Percentiles rank a stretch among this genome's conserved stretches.
Conservation (phyloP, 306 rosid species). For the Trichosanthes truncata region DNA sequence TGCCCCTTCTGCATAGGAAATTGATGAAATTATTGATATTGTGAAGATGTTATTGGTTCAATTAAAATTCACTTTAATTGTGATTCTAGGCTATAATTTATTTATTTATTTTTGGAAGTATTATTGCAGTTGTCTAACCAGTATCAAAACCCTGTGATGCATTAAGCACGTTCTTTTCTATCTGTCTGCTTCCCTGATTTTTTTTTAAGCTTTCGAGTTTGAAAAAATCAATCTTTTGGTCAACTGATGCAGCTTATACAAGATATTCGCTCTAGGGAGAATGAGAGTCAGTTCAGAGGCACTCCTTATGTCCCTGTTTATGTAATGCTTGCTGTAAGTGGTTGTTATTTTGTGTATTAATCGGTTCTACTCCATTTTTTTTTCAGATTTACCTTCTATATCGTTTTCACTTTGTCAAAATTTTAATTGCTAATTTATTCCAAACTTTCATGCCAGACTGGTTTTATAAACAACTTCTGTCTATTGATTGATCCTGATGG, state of each 20-base stretch:
- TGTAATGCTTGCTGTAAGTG: slow-evolving; percentile 63
- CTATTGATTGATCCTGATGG: slow-evolving; percentile 86
- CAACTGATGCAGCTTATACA: slow-evolving; percentile 63
- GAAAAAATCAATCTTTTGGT: slow-evolving; percentile 19
- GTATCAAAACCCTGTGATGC: neutral
- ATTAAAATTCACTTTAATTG: neutral
- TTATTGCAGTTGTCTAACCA: neutral
- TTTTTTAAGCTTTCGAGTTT: slow-evolving; percentile 9
- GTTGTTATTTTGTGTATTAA: slow-evolving; percentile 10
- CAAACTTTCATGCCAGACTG: slow-evolving; percentile 50
- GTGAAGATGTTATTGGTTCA: neutral
- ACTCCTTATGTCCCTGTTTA: slow-evolving; percentile 78
- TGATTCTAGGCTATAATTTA: neutral
- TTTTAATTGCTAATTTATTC: slow-evolving; percentile 13
- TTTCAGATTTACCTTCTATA: slow-evolving; percentile 2
- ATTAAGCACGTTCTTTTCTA: neutral
- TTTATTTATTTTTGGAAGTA: neutral
- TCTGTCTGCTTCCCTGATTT: neutral
- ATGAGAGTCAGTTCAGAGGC: slow-evolving; percentile 49
- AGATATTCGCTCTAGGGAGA: slow-evolving; percentile 57
- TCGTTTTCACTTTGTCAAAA: slow-evolving; percentile 7
- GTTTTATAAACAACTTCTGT: slow-evolving; percentile 65
- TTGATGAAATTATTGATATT: neutral
- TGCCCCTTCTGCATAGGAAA: neutral
- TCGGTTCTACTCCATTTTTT: neutral